Conservation (phyloP, 768 basidiomycete genomes). For the Phlebiopsis flavidoalba region DNA sequence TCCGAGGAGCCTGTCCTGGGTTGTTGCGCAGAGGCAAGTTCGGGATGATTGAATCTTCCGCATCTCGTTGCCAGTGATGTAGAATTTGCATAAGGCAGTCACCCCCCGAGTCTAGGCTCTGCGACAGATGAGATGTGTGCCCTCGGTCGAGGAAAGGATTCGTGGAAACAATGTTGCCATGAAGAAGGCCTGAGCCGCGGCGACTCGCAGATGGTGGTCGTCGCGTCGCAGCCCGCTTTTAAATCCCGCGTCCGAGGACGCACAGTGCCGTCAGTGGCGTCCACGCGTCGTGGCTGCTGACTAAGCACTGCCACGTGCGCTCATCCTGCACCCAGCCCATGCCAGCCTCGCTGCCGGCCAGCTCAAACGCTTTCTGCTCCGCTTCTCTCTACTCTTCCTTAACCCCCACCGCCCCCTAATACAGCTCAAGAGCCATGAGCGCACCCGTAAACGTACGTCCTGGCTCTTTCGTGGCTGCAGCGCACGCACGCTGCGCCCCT, state of each 20-base stretch:
- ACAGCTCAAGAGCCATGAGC: not conserved
- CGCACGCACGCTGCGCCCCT: not conserved
- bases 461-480: not conserved
- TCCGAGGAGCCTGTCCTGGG: not conserved
- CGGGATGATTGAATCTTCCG: not conserved
- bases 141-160: not conserved
- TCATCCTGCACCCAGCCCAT: not conserved
- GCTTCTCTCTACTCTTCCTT: not conserved
- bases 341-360: constrained; percentile 4
- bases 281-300: not conserved
- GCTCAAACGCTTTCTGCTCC: constrained; percentile 1
- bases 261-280: not conserved
- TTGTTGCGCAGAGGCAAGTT: not conserved
- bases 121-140: not conserved
- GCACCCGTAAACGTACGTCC: not conserved
- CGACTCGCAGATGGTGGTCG: not conserved
- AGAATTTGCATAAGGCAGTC: not conserved
- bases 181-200: not conserved
- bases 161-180: not conserved
- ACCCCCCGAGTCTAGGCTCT: not conserved
- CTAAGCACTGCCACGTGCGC: constrained; percentile 1
- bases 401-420: not conserved
- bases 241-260: not conserved
- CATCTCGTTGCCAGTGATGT: not conserved
- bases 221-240: not conserved